phyloP scores from a whole-genome alignment of 176 grass and related monocot species.

The Saccharum officinarum region DNA sequence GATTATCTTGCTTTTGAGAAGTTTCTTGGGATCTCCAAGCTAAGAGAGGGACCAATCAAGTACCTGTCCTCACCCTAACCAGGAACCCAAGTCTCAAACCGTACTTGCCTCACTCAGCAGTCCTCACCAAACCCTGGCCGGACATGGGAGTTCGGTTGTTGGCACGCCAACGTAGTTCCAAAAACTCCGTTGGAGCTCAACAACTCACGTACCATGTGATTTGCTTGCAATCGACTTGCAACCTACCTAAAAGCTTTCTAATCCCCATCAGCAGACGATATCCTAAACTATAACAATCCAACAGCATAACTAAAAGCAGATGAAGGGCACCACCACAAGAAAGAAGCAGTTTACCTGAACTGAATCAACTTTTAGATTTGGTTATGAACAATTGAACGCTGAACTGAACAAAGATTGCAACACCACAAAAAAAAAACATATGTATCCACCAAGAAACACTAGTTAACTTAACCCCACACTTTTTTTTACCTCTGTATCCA shows the following conservation, averaged over 20 bases:
- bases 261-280: neutral
- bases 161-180: slow-evolving; percentile 34
- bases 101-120: neutral
- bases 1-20: neutral
- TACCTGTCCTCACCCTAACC: neutral
- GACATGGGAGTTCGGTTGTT: neutral
- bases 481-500: slow-evolving; percentile 12
- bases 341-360: neutral
- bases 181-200: slow-evolving; percentile 1
- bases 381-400: slow-evolving; percentile 28
- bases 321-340: neutral
- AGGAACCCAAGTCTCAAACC: neutral
- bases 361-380: neutral
- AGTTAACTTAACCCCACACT: neutral
- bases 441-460: neutral
- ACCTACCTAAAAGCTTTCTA: slow-evolving; percentile 17
- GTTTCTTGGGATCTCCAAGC: slow-evolving; percentile 1
- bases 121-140: slow-evolving; percentile 8
- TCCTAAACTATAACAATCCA: neutral
- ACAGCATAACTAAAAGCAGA: neutral
- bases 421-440: neutral
- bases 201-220: neutral
- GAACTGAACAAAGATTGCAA: slow-evolving; percentile 16
- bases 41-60: slow-evolving; percentile 23
- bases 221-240: slow-evolving; percentile 19